Percentiles rank a stretch among this genome's conserved stretches.
These are phyloP conservation scores for Fusarium vanettenii DNA, from an alignment of 2,329 filamentous ascomycete species.

Conservation along the genomic window DNA sequence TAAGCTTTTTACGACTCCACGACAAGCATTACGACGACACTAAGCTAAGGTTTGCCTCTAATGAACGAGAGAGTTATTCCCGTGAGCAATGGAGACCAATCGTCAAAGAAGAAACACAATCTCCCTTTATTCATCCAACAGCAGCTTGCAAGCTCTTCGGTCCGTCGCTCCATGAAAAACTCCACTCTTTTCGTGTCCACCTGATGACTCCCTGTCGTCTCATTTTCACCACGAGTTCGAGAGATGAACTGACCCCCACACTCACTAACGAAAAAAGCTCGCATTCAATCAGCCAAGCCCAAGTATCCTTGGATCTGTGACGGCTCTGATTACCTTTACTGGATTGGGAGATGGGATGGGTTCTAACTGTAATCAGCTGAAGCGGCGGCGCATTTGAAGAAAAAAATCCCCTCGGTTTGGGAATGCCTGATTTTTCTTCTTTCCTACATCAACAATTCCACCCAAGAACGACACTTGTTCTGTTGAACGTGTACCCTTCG, in stretches of 20 bases:
- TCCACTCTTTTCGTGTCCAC: neutral
- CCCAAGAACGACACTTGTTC: neutral
- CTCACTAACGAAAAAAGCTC: conserved; percentile 1
- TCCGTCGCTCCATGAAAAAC: neutral
- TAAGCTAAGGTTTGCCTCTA: neutral
- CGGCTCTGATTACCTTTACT: conserved; percentile 6
- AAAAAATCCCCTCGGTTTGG: neutral
- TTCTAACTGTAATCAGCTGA: conserved; percentile 19
- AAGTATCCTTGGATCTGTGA: conserved; percentile 3
- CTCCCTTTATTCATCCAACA: neutral
- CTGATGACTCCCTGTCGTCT: neutral
- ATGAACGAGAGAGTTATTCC: neutral
- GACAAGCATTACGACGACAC: neutral
- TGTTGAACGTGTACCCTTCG: neutral
- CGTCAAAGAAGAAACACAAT: neutral
- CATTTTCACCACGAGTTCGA: neutral
- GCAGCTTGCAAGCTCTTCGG: neutral
- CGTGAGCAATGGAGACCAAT: neutral
- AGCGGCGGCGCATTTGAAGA: conserved; percentile 8
- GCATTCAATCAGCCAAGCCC: neutral
- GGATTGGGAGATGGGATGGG: conserved; percentile 11
- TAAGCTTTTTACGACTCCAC: neutral
- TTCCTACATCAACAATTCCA: neutral
- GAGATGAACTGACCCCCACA: conserved; percentile 25
- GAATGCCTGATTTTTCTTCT: conserved; percentile 7